Conservation (phyloP, 352 stramenopile genomes). For the Lagenidium giganteum region DNA sequence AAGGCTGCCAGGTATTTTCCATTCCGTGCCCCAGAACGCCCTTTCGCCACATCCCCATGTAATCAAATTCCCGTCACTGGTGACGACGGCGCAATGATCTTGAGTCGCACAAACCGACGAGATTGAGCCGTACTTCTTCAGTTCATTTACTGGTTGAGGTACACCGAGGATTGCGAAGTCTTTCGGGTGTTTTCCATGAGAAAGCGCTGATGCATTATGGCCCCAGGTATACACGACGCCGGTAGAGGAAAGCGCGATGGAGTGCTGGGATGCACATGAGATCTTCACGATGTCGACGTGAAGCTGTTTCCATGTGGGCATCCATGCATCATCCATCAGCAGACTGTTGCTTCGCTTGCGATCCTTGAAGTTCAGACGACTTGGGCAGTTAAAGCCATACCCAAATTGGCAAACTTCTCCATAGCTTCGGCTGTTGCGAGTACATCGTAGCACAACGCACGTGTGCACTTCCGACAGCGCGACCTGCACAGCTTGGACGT, state of each 20-base stretch:
- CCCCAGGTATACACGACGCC: constrained; percentile 63
- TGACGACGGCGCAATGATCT: constrained; percentile 64
- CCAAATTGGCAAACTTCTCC: constrained; percentile 70
- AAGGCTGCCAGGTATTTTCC: constrained; percentile 59
- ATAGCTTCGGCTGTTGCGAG: constrained; percentile 31
- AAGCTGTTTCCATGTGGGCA: constrained; percentile 36
- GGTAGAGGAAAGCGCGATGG: constrained; percentile 41
- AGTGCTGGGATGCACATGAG: constrained; percentile 63
- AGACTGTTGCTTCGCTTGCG: constrained; percentile 11
- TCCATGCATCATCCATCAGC: constrained; percentile 43
- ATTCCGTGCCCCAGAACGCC: constrained; percentile 53
- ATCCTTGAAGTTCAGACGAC: constrained; percentile 41
- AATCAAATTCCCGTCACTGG: constrained; percentile 44
- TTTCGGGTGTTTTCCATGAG: constrained; percentile 17
- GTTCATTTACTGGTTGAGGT: constrained; percentile 30
- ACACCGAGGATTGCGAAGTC: constrained; percentile 19
- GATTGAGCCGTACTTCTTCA: constrained; percentile 29
- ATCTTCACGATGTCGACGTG: constrained; percentile 46
- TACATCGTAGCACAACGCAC: constrained; percentile 45
- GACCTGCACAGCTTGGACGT: constrained; percentile 26
- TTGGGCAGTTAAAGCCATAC: constrained; percentile 52
- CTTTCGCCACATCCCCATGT: constrained; percentile 58
- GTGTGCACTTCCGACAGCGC: constrained; percentile 61
- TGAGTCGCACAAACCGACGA: constrained; percentile 52
- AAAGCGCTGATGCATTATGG: constrained; percentile 46